Percentiles rank a stretch among this genome's conserved stretches.
Evolutionary conservation across 176 grass and related monocot genomes (phyloP).

Genomic region (Guadua angustifolia): DNA sequence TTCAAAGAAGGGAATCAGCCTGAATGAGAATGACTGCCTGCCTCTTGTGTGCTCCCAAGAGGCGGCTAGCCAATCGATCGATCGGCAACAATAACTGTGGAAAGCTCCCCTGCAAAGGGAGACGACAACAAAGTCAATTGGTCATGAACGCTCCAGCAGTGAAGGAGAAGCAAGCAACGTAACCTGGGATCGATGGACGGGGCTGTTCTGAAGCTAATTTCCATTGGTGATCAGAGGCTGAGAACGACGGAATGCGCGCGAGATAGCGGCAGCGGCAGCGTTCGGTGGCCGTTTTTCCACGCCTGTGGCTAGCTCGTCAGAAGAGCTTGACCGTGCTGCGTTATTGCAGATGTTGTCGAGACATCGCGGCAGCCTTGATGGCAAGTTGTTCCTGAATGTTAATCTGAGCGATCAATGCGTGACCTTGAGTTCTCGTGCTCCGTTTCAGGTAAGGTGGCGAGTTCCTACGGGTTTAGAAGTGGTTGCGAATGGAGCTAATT

Average conservation of each 20-base stretch:
- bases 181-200: neutral
- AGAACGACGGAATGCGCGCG: neutral
- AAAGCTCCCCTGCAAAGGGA: conserved; percentile 6
- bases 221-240: neutral
- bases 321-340: neutral
- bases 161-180: neutral
- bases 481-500: too few species aligned
- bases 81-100: conserved; percentile 6
- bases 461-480: too few species aligned
- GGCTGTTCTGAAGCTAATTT: neutral
- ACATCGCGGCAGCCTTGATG: neutral
- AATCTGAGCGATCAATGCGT: neutral
- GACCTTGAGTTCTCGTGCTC: neutral
- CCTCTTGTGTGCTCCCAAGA: conserved; percentile 40
- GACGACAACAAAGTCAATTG: neutral
- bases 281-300: conserved; percentile 14
- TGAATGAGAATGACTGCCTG: neutral
- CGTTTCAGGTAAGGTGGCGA: too few species aligned
- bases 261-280: neutral
- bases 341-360: neutral
- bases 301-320: neutral
- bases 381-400: neutral
- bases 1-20: neutral
- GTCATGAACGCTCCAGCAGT: neutral
- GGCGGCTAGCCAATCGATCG: neutral